Percentiles rank a stretch among this genome's conserved stretches.
Conservation (phyloP, 2,329 filamentous ascomycete species). For the Fusarium sp. region DNA sequence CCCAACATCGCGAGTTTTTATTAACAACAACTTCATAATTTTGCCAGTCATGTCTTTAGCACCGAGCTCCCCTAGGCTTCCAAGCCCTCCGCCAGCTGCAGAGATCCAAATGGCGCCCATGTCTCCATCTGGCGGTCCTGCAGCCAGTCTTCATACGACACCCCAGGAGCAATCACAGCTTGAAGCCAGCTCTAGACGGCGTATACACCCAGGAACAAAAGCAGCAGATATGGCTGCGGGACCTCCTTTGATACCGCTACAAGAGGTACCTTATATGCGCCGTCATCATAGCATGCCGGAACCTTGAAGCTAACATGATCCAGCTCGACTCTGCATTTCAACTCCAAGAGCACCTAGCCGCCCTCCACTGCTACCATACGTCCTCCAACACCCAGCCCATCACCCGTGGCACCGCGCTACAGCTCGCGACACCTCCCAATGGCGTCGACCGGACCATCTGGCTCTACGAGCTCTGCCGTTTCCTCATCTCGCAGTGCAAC, state of each 20-base stretch:
- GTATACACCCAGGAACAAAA: conserved; percentile 92
- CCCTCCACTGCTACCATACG: conserved; percentile 85
- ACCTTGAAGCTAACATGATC: conserved; percentile 19
- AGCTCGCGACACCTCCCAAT: conserved; percentile 81
- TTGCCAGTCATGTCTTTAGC: conserved; percentile 61
- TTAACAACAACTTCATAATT: conserved; percentile 12
- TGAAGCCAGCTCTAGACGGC: conserved; percentile 79
- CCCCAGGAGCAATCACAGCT: conserved; percentile 71
- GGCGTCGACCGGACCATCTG: conserved; percentile 88
- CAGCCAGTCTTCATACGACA: conserved; percentile 65
- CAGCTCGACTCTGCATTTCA: conserved; percentile 98
- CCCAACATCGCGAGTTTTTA: conserved; percentile 12
- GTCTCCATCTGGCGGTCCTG: conserved; percentile 71
- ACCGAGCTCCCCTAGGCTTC: conserved; percentile 88
- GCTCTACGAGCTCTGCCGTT: conserved; percentile 97
- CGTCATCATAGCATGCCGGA: not conserved
- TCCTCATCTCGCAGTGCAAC: conserved; percentile 95
- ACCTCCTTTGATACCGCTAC: conserved; percentile 85
- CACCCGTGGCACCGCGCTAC: conserved; percentile 76
- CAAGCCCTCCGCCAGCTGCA: conserved; percentile 91
- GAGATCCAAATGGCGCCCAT: conserved; percentile 90
- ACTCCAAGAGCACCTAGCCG: conserved; percentile 95
- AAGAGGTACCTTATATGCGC: conserved; percentile 67
- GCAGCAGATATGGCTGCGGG: conserved; percentile 93
- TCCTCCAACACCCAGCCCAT: conserved; percentile 74